Conservation (phyloP, 1,139 yeast species). For the Arxiozyma bovina region DNA sequence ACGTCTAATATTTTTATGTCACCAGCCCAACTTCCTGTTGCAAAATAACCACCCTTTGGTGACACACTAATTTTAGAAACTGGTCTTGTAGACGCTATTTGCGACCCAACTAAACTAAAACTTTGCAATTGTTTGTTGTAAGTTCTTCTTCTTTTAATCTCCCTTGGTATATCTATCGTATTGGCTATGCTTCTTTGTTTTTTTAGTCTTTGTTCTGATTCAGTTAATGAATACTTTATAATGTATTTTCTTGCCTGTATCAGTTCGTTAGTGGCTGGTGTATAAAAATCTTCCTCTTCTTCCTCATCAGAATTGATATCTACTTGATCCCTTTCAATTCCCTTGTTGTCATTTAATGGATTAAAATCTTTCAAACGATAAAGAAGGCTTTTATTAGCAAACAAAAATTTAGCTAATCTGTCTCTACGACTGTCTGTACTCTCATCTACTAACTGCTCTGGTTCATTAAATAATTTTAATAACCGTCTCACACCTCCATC, state of each 20-base stretch:
- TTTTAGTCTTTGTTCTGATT: slow-evolving; percentile 39
- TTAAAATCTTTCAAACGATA: slow-evolving; percentile 17
- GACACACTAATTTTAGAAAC: slow-evolving; percentile 52
- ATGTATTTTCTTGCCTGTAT: slow-evolving; percentile 46
- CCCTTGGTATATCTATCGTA: slow-evolving; percentile 23
- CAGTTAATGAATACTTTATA: slow-evolving; percentile 42
- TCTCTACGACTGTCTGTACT: slow-evolving; percentile 52
- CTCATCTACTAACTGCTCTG: slow-evolving; percentile 54
- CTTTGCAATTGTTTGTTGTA: slow-evolving; percentile 35
- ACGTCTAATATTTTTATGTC: slow-evolving; percentile 43
- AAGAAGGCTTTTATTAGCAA: slow-evolving; percentile 17
- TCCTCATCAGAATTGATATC: slow-evolving; percentile 34
- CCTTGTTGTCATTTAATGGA: neutral
- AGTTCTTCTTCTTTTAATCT: slow-evolving; percentile 40
- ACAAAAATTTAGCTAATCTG: slow-evolving; percentile 41
- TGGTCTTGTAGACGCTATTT: slow-evolving; percentile 59
- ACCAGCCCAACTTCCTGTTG: slow-evolving; percentile 86
- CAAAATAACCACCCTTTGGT: slow-evolving; percentile 34
- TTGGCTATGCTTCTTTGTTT: slow-evolving; percentile 23
- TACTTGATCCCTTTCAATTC: slow-evolving; percentile 21
- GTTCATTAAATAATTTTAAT: slow-evolving; percentile 48
- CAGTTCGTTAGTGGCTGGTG: slow-evolving; percentile 63
- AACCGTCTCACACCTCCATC: slow-evolving; percentile 50
- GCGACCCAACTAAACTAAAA: slow-evolving; percentile 56
- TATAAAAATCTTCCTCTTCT: slow-evolving; percentile 72